Base-by-base conservation (phyloP, 2,329 filamentous ascomycete genomes). In the Tympanopsis confertula region DNA sequence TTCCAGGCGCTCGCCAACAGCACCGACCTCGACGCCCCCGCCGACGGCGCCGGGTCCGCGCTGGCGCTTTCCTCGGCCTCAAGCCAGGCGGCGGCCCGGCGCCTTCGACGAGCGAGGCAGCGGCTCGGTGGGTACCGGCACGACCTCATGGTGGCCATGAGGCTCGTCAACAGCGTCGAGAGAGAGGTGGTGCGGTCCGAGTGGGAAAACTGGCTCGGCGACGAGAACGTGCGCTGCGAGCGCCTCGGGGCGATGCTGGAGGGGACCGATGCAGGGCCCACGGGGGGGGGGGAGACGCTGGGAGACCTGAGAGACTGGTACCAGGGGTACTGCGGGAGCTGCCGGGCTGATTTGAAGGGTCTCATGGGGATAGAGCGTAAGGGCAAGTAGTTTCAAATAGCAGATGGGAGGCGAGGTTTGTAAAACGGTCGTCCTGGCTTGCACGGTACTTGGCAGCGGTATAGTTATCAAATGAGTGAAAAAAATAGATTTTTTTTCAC, bases 201-300 rank as follows among this genome's bases (percentile, higher is more conserved):
- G 57, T 98, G 87, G 81, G 88, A 94, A 62, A 84, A 85, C 45
- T 98, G 89, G 88, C 69, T 96, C 20, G 59, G 73, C 3, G 81
- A 85, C 46, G 91, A 98, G 61, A 80, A 78, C 45, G 59, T 68
- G 22, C 74, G 84, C 36, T 98, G 91, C 56, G 74, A 75, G 40
- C 73, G 82, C 51, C 63, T 74, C 4, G 61, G 65, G 19, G 52
- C 51, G 20, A 57, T 69, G 49, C 54, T 82, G 15, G 40, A 50
- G 7, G 37, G 44, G 3, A 52, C 53, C 30, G 44, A 51, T 3
- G 39, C 28, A 47, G 45, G 35, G 44, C 42, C 17, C 48, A 52
- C 32, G 48, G 42, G 22, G 53, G 41, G 42, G 52, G 7, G 41
- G 41, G 50, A 57, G 38, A 50, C 53, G 42, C 51, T 53, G 41